These are phyloP conservation scores for Biscogniauxia marginata DNA, from an alignment of 2,329 filamentous ascomycete genomes.

Conservation along the genomic window DNA sequence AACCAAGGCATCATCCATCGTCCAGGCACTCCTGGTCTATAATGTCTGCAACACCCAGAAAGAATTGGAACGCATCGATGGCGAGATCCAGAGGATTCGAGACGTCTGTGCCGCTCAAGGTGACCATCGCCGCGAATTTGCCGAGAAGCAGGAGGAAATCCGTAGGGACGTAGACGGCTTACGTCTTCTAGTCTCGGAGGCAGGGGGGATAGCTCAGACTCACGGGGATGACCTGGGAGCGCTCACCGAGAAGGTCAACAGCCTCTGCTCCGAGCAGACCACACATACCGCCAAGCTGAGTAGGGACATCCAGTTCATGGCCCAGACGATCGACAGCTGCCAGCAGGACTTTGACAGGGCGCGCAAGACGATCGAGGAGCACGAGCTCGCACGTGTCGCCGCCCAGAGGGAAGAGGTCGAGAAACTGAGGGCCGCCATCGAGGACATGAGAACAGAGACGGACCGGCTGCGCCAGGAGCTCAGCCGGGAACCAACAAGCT, in stretches of 20 bases:
- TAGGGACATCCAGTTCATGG: background rate
- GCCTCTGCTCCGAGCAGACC: background rate
- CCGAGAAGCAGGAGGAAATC: background rate
- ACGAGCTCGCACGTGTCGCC: background rate
- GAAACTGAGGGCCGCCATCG: background rate
- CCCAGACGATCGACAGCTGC: background rate
- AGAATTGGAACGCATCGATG: slow-evolving; percentile 1
- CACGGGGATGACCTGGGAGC: background rate
- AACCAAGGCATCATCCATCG: slow-evolving; percentile 13
- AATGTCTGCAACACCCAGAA: slow-evolving; percentile 16
- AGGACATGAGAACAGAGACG: background rate
- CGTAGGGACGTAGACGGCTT: background rate
- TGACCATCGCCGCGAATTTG: slow-evolving; percentile 3
- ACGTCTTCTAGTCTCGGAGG: background rate
- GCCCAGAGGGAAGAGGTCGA: background rate
- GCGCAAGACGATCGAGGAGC: background rate
- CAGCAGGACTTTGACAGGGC: background rate
- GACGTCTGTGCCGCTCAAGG: background rate
- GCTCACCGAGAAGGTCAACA: background rate
- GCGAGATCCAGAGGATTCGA: background rate
- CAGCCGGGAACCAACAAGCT: background rate
- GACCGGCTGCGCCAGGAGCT: background rate
- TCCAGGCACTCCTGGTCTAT: slow-evolving; percentile 18
- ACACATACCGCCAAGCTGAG: background rate
- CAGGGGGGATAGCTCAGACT: background rate